Base-by-base conservation (phyloP, 768 basidiomycete species). In the Dacryopinax spathularia region DNA sequence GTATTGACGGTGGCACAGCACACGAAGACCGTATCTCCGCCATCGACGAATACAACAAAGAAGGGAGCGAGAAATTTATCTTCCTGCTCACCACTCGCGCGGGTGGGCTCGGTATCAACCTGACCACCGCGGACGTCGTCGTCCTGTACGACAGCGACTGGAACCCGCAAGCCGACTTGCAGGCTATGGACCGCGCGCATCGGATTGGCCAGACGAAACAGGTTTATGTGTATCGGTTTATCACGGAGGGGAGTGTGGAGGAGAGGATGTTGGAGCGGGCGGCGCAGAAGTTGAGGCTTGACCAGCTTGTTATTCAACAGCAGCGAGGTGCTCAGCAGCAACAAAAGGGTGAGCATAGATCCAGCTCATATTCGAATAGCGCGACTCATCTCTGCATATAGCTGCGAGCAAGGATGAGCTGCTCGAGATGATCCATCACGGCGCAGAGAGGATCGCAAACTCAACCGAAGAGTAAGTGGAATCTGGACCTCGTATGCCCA, bases 161-260 rank as follows among this genome's bases (percentile, higher is more conserved):
- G 94, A 99, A 98, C 73, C 95, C 96, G 1, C 96, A 99, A 76
- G 96, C 95, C 1, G 96, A 99, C 77, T 75, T 99, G 48, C 96
- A 99, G 73, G 96, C 96, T 3, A 97, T 96, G 95, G 93, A 98
- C 71, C 89, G 92, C 64, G 94, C 94, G 0, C 93, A 95, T 76
- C 89, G 92, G 63, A 95, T 95, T 66, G 93, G 93, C 2, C 93
- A 97, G 76, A 95, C 90, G 44, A 97, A 95, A 75, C 93, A 97
- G 74, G 94, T 96, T 20, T 94, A 92, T 69, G 94, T 96, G 3
- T 98, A 91, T 78, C 79, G 94, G n/a, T 95, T 96, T 73, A 87
- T 96, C 69, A 95, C 94, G 0, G 91, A 95, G 69, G 89, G 88
- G 56, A 93, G 91, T 63, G 94, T 96, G 6, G 94, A 96, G 74